phyloP scores from a whole-genome alignment of 768 basidiomycete genomes.

The Boletus insuetus region DNA sequence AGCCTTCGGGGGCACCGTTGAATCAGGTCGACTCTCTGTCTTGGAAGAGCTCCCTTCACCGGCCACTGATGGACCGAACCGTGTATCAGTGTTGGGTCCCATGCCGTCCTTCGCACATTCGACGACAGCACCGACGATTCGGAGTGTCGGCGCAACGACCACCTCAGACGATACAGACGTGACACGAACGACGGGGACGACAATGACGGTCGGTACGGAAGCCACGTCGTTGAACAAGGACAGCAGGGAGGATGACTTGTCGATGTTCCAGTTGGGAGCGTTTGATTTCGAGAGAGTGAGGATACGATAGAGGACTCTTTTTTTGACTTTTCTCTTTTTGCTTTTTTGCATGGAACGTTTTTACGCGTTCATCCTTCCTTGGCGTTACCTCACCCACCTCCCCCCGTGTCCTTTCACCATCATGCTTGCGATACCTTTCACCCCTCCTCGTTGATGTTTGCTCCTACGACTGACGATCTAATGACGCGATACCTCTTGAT shows the following conservation, averaged over 20 bases:
- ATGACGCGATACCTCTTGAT: conserved; percentile 12
- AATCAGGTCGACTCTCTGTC: conserved; percentile 20
- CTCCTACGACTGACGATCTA: conserved; percentile 2
- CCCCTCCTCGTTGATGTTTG: not conserved
- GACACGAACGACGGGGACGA: conserved; percentile 19
- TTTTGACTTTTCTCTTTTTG: not conserved
- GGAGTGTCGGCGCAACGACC: conserved; percentile 31
- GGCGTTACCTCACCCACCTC: conserved; percentile 7
- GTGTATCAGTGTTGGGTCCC: conserved; percentile 29
- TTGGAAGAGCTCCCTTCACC: conserved; percentile 21
- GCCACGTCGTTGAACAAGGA: conserved; percentile 7
- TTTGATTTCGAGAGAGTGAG: conserved; percentile 24
- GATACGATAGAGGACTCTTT: not conserved
- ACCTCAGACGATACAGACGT: conserved; percentile 31
- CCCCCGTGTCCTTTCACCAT: not conserved
- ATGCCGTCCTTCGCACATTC: conserved; percentile 34
- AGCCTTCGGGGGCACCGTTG: conserved; percentile 40
- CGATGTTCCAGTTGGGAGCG: conserved; percentile 12
- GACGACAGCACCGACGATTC: conserved; percentile 28
- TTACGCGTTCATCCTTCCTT: not conserved
- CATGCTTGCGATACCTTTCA: conserved; percentile 14
- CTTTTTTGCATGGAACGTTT: conserved; percentile 1
- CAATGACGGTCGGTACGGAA: conserved; percentile 20
- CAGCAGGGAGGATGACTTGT: conserved; percentile 6
- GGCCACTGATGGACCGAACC: conserved; percentile 15